Base-by-base conservation (phyloP, 306 rosid species). In the Spatholobus suberectus region DNA sequence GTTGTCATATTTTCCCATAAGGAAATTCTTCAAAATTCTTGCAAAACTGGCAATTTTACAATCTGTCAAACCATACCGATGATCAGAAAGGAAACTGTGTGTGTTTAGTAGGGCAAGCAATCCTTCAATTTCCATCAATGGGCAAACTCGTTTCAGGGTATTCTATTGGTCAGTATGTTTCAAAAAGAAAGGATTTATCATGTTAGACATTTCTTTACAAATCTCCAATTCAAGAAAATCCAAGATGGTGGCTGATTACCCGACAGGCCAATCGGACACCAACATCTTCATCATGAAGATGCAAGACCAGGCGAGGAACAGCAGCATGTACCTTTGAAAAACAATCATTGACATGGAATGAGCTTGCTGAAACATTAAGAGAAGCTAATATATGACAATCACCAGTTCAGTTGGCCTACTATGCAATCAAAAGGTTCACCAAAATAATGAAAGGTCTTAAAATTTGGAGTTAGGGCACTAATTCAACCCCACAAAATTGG, bases 231-330 rank as follows among this genome's bases (percentile, higher is more conserved):
- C 62, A 66, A 52, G 79, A 79, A 76, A 85, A 52, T 68, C 14
- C 85, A 85, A 61, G 84, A 82, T 52, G 41, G 32, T 70, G 65
- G 76, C 40, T 29, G 73, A 87, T 82, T 93, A 95, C 99, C 99
- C 99, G 98, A 87, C 99, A 95, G 76, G 99, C 98, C 51, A 89
- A 86, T 70, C 97, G 89, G 27, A 95, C 97, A 46, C 89, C 82
- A 79, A 80, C 13, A 70, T 95, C 96, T 35, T 92, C 97, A 69
- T 95, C 99, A 80, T 92, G 90, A 62, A 92, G 86, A 84, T 95
- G 99, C 89, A 95, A 88, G 84, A 95, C 89, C 79, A 95, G 87
- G 85, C 98, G 94, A 78, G 99, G 98, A 84, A 95, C 63, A 67
- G 92, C 87, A 62, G 94, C 90, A 87, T 95, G 97, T 68, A 92